Evolutionary conservation across 2,329 filamentous ascomycete species (phyloP), one percentile per base, ranked within the genome.

Genomic region (Tolypocladium pustulatum): DNA sequence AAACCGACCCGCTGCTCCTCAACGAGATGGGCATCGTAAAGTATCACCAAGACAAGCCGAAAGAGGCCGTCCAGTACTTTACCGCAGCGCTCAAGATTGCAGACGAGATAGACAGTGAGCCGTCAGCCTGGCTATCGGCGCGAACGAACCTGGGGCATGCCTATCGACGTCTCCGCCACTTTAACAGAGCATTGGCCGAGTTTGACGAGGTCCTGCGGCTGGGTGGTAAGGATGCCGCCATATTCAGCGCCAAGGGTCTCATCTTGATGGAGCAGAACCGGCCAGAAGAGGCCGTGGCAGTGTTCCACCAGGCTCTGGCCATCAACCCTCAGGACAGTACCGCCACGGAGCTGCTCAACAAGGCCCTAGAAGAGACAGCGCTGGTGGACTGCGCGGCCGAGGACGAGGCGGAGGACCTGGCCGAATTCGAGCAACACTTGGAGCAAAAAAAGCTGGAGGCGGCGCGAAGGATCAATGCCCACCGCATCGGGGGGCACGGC

Each of bases 11-110:
- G 0, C 76, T 97, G 7, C 83, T 99, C 4, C 80, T 99, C 58
- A 99, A 99, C 70, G 94, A 99, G 75, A 87, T 97, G 75, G 95
- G 93, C 4, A 87, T 97, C 4, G 91, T 97, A n/a, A 87, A 91
- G 64, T 99, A 96, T 69, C 91, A 97, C 70, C 91, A 97, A 70
- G 86, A 90, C 65, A 83, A 89, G 56, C 82, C 91, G 8, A 80
- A 85, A 60, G 86, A 89, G 30, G 91, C 94, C 0, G 84, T 90
- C 12, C 81, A 84, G 36, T 83, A 92, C 62, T 97, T 99, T 71
- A 80, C 81, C 9, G 83, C 86, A 61, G 90, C 94, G 0, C 81
- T 99, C 22, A 77, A 81, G 54, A 84, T 96, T 57, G 89, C 91
- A 2, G 82, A 86, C 4, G 87, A 93, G 41, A 91, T 95, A 61